A percentile compares a stretch with the other conserved stretches of the same genome.
Evolutionary conservation across 2,329 filamentous ascomycete genomes (phyloP).

Genomic region (Arthrobotrys pseudoclavata): DNA sequence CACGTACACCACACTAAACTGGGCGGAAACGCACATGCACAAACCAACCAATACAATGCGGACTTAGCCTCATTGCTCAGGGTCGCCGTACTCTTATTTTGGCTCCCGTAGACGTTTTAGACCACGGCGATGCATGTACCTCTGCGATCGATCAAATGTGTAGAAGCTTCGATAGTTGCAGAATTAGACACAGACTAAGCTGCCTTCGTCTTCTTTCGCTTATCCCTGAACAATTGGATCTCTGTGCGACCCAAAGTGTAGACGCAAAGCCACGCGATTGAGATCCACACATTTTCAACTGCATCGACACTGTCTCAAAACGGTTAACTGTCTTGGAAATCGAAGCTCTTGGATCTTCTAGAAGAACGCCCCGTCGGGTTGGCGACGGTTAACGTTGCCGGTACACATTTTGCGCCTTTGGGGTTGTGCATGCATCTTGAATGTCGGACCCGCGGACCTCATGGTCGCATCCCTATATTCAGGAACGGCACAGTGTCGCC

Average conservation of each 20-base stretch:
- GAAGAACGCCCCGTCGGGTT: slow-evolving; percentile 18
- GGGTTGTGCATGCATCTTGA: slow-evolving; percentile 32
- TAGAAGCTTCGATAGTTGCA: slow-evolving; percentile 17
- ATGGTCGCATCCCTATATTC: slow-evolving; percentile 42
- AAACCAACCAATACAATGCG: slow-evolving; percentile 26
- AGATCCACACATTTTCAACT: slow-evolving; percentile 28
- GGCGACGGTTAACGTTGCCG: slow-evolving; percentile 17
- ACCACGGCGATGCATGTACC: slow-evolving; percentile 43
- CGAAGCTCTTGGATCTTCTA: slow-evolving; percentile 14
- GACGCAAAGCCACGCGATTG: slow-evolving; percentile 41
- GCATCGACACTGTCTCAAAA: slow-evolving; percentile 22
- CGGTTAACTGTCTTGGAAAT: slow-evolving; percentile 4
- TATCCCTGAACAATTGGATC: slow-evolving; percentile 41
- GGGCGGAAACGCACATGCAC: slow-evolving; percentile 16
- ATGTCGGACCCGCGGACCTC: slow-evolving; percentile 4
- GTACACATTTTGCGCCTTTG: slow-evolving; percentile 40
- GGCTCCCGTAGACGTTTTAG: slow-evolving; percentile 47
- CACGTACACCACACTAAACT: slow-evolving; percentile 5
- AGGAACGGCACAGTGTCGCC: slow-evolving; percentile 35
- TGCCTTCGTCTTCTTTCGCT: slow-evolving; percentile 33
- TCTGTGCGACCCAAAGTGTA: slow-evolving; percentile 56
- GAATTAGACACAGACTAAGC: slow-evolving; percentile 21
- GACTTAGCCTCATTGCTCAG: slow-evolving; percentile 55
- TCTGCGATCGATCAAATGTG: slow-evolving; percentile 8
- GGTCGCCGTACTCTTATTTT: slow-evolving; percentile 45